Evolutionary conservation across 1,284 basidiomycete species (phyloP).

Genomic region (Xanthoconium separans): DNA sequence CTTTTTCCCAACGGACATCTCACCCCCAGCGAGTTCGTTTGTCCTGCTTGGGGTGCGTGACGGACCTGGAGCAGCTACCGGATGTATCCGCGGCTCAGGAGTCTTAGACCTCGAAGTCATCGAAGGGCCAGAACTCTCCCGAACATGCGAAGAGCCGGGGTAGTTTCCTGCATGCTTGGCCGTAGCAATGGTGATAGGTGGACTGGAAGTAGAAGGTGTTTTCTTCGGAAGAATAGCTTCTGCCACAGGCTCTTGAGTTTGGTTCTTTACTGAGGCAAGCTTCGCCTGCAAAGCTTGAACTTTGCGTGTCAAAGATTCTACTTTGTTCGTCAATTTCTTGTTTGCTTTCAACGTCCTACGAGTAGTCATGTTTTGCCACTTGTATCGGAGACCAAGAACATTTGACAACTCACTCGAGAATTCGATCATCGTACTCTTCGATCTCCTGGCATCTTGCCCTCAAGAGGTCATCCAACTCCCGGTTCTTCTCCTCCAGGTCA

Average conservation of each 20-base stretch:
- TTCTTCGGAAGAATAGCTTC: constrained; percentile 12
- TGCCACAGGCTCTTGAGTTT: constrained; percentile 12
- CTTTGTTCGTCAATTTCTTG: constrained; percentile 67
- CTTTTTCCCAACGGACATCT: constrained; percentile 53
- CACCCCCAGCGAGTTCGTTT: constrained; percentile 39
- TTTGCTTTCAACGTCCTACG: constrained; percentile 71
- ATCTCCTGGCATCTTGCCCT: constrained; percentile 71
- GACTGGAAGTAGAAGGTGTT: constrained; percentile 1
- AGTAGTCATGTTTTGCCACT: neutral
- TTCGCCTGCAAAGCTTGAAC: constrained; percentile 69
- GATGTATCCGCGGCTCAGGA: constrained; percentile 36
- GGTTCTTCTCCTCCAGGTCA: constrained; percentile 66
- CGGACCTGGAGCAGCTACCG: constrained; percentile 1
- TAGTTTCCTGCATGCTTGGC: neutral
- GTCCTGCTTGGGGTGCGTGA: constrained; percentile 33
- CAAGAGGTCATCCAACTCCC: constrained; percentile 70
- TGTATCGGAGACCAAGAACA: neutral
- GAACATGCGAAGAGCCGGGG: constrained; percentile 22
- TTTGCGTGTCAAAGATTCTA: constrained; percentile 69
- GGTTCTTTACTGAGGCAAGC: constrained; percentile 52
- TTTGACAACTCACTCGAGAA: constrained; percentile 62
- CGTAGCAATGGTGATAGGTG: neutral
- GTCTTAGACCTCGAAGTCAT: constrained; percentile 48
- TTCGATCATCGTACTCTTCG: constrained; percentile 77
- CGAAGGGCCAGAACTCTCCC: constrained; percentile 45